phyloP scores from a whole-genome alignment of 2,329 filamentous ascomycete genomes.

The Aspergillus luchuensis region DNA sequence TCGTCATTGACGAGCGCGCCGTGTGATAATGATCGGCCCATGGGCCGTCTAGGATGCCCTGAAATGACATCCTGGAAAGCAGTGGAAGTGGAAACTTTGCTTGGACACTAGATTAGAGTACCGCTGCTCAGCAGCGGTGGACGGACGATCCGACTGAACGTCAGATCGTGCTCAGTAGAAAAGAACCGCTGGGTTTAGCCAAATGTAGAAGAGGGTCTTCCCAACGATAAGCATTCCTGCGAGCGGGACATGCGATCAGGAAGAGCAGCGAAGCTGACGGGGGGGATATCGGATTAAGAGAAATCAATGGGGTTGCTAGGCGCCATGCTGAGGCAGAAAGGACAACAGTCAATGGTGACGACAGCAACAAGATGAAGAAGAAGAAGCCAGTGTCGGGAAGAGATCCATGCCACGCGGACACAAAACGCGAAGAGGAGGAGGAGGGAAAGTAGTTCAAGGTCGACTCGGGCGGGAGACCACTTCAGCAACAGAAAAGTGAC shows the following conservation, averaged over 20 bases:
- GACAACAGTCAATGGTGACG: neutral
- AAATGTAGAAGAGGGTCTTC: constrained; percentile 1
- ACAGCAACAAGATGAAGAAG: neutral
- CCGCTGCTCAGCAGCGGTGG: constrained; percentile 8
- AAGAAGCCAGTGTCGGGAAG: neutral
- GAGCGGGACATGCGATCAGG: constrained; percentile 1
- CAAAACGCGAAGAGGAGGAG: neutral
- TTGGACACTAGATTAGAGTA: neutral
- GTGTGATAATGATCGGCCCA: constrained; percentile 30
- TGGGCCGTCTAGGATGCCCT: constrained; percentile 26
- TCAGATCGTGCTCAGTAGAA: neutral
- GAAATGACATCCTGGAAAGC: constrained; percentile 27
- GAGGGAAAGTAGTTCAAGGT: neutral
- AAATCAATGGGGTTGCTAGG: neutral
- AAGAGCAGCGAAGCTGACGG: neutral
- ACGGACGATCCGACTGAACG: neutral
- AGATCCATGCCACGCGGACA: constrained; percentile 6
- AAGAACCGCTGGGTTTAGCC: constrained; percentile 6
- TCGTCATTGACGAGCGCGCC: constrained; percentile 21
- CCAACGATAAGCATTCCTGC: constrained; percentile 7
- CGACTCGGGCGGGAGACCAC: neutral
- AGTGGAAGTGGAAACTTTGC: neutral
- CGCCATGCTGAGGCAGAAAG: constrained; percentile 8
- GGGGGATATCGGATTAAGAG: constrained; percentile 3
- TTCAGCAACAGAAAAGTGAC: neutral